phyloP scores from a whole-genome alignment of 108 stramenopile species.

The Cyclotella cryptica region DNA sequence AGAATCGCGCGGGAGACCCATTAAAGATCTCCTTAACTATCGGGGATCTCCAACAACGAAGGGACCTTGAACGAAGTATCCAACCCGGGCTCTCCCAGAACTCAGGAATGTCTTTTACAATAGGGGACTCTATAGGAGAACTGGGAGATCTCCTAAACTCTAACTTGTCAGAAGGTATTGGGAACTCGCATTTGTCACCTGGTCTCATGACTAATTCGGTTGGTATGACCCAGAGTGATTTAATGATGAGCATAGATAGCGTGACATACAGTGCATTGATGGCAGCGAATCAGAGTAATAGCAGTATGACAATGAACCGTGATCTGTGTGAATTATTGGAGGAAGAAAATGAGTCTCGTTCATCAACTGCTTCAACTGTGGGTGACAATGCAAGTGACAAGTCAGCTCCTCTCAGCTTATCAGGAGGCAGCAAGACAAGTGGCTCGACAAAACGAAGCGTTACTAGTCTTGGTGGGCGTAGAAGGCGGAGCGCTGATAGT shows the following conservation, averaged over 20 bases:
- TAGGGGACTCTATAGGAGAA: not conserved
- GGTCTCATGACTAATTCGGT: not conserved
- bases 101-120: not conserved
- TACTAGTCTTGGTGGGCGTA: too few species aligned
- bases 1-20: not conserved
- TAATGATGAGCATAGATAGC: conserved; percentile 35
- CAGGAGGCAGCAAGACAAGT: not conserved
- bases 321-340: conserved; percentile 3
- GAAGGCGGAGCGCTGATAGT: not conserved
- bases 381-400: not conserved
- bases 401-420: not conserved
- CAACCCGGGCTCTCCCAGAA: not conserved
- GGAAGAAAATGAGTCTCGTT: not conserved
- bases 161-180: not conserved
- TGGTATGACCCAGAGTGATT: conserved; percentile 4
- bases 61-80: not conserved
- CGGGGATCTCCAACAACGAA: not conserved
- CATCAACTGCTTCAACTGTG: not conserved
- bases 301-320: not conserved
- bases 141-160: not conserved
- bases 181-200: not conserved
- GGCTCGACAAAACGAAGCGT: not conserved
- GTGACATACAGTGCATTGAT: conserved; percentile 9
- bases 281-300: not conserved
- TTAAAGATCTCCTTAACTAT: not conserved